These are phyloP conservation scores for Pleurotus salmoneostramineus DNA, from an alignment of 768 basidiomycete species.

Conservation along the genomic window DNA sequence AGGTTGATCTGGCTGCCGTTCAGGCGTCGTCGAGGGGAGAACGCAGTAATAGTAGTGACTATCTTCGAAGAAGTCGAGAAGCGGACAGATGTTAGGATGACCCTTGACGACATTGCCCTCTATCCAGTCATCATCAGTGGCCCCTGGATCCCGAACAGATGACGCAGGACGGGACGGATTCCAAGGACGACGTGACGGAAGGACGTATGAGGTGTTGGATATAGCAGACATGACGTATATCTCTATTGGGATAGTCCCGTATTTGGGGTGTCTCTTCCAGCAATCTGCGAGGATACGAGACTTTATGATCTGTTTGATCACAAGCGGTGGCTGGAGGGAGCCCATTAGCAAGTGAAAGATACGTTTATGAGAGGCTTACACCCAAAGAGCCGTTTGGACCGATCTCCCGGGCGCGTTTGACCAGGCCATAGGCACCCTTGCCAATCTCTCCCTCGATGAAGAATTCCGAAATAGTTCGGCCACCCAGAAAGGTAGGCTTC, in stretches of 20 bases:
- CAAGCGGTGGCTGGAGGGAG: conserved; percentile 66
- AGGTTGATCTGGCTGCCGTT: conserved; percentile 45
- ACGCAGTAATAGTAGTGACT: conserved; percentile 94
- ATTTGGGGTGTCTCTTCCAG: conserved; percentile 95
- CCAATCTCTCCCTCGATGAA: conserved; percentile 87
- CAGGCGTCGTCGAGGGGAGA: conserved; percentile 71
- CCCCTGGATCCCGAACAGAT: conserved; percentile 8
- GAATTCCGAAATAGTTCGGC: conserved; percentile 80
- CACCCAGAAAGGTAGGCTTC: conserved; percentile 47
- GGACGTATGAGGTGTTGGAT: conserved; percentile 73
- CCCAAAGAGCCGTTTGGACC: conserved; percentile 74
- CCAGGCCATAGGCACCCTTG: conserved; percentile 92
- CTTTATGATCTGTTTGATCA: conserved; percentile 99
- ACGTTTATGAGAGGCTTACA: conserved; percentile 52
- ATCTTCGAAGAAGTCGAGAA: conserved; percentile 97
- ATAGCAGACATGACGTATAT: conserved; percentile 92
- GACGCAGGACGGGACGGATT: conserved; percentile 57
- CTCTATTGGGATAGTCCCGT: conserved; percentile 98
- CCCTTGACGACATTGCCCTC: conserved; percentile 75
- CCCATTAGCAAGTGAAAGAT: not conserved
- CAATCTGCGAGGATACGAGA: conserved; percentile 98
- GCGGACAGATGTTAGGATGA: conserved; percentile 92
- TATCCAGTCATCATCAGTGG: conserved; percentile 45
- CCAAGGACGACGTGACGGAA: conserved; percentile 82
- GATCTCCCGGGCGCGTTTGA: conserved; percentile 85